These are phyloP conservation scores for Eremochloa ophiuroides DNA, from an alignment of 176 grass and related monocot species.

Conservation along the genomic window DNA sequence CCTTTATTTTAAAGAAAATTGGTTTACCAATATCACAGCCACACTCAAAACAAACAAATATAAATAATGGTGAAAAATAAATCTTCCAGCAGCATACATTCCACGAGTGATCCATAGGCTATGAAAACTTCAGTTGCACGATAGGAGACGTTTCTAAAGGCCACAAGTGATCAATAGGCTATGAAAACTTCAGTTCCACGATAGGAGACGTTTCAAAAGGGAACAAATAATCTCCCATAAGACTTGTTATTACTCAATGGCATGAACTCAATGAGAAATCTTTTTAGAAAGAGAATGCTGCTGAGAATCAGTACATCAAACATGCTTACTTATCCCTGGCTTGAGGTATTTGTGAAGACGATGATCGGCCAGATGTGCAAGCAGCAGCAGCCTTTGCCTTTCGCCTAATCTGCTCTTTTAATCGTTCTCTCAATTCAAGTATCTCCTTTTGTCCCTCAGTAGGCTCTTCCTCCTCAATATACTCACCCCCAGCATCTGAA, in stretches of 20 bases:
- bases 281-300: background rate
- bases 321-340: constrained; percentile 40
- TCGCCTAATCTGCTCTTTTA: constrained; percentile 47
- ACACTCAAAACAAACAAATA: background rate
- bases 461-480: constrained; percentile 34
- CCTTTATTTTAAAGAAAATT: background rate
- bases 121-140: background rate
- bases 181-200: background rate
- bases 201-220: background rate
- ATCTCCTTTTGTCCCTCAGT: constrained; percentile 50
- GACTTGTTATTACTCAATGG: background rate
- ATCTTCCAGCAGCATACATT: background rate
- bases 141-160: background rate
- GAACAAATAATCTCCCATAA: background rate
- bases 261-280: background rate
- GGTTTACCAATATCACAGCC: background rate
- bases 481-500: constrained; percentile 13
- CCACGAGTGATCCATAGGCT: background rate
- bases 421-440: constrained; percentile 48
- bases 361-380: constrained; percentile 5
- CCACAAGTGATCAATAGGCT: background rate
- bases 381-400: constrained; percentile 30
- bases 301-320: background rate
- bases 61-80: background rate
- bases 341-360: constrained; percentile 34